Base-by-base conservation (phyloP, 129 eudicot genomes). In the Calendula officinalis region DNA sequence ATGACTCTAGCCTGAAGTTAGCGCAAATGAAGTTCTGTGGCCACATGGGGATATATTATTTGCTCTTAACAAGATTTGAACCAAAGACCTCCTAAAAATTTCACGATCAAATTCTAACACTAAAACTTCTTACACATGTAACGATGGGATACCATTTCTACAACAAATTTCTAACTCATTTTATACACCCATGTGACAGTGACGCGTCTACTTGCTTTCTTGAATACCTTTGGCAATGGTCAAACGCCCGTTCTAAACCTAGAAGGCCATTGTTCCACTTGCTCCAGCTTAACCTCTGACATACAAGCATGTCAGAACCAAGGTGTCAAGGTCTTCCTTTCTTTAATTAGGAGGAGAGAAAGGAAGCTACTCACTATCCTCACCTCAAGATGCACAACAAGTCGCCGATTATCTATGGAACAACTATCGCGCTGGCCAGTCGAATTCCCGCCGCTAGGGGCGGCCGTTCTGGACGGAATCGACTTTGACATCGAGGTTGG, bases 401-500 rank as follows among this genome's bases (percentile, higher is more conserved):
- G 85, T 88, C 10, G 77, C 91, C 1, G 64, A 65, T 9, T 82
- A 81, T 32, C 66, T 84, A 2, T 88, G 85, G 86, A 59, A 84
- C 79, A 77, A 22, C 51, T 84, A 59, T 57, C 64, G 84, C 6
- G 89, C 89, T 0, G 92, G 96, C 27, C 75, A 72, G 38, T 80
- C 89, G 0, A 3, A 4, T 30, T 45, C 77, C 11, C 73, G 1
- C 96, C 92, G 1, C 49, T 88, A 10, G 96, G 96, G 0, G 67
- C 57, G 5, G 96, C 96, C 1, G 72, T 80, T 17, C 51, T 88
- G 44, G 92, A 88, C 12, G 96, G 96, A 1, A 78, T 88, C 7
- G 96, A 88, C 67, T 89, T 89, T 39, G 90, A 82, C 32, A 82
- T 85, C 35, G 96, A 84, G 63, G 1, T 44, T 0, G 96, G 87